Base-by-base conservation (phyloP, 495 filamentous ascomycete genomes). In the Xylona heveae region DNA sequence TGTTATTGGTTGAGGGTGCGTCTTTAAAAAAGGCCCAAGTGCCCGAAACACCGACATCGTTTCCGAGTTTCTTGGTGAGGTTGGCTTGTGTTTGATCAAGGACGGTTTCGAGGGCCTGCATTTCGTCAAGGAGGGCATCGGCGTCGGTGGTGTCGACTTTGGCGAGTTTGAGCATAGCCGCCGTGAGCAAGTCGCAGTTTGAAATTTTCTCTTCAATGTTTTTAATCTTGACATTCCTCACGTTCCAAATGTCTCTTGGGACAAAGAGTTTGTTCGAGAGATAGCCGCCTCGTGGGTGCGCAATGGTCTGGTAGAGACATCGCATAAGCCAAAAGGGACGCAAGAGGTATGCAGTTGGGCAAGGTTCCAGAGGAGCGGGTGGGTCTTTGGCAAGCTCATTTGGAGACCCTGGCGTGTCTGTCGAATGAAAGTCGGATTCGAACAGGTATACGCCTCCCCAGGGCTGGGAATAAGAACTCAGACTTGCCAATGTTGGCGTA, bases 261-360 rank as follows among this genome's bases (percentile, higher is more conserved):
- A 97, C 61, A 43, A 95, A 95, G 1, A 95, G 62, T 38, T 79
- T 79, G 18, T 71, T 82, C 19, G 85, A 88, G 12, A 97, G 47
- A 48, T 92, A 97, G 5, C 83, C 88, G 17, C 88, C 88, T 14
- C 78, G 74, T 4, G 84, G 78, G 46, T 95, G 83, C 14, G 75
- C 73, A 19, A 95, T 68, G 2, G 84, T 93, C 46, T 95, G 82
- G 48, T 85, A 92, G 14, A 97, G 60, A 32, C 74, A 75, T 32
- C 90, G 66, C 74, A 97, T 85, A 12, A 95, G 65, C 90, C 90
- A 95, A 53, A 91, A 95, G 2, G 88, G 88, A 9, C 88, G 73
- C 1, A 91, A 64, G 28, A 91, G 64, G 34, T 71, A 66, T 8
- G 88, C 82, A 34, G 71, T 74, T 2, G 88, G 90, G 45, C 88